Evolutionary conservation across 331 rosid species (phyloP), one percentile per base, ranked within the genome.

Genomic region (Prunus yedoensis): DNA sequence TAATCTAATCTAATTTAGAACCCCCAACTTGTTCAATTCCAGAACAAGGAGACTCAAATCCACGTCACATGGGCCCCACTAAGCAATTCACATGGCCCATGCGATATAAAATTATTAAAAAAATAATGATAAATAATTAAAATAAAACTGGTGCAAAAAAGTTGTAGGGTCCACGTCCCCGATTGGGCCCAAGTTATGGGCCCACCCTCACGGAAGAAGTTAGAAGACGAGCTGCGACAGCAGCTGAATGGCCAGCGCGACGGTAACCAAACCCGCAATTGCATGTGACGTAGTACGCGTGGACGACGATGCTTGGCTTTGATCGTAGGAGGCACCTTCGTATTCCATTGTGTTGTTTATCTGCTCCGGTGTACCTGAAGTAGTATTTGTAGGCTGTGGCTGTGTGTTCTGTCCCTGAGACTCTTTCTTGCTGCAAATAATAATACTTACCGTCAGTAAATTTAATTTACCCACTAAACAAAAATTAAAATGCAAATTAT

Each of bases 341-440:
- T 94, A 94, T 32, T 84, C 85, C 85, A 94, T 88, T 1, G 89
- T 66, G 66, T 85, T 51, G 72, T 84, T 81, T 8, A 51, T 27
- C 63, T n/a, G 17, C 3, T 20, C n/a, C 8, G 81, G 70, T 20
- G 83, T 75, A 10, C 70, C 13, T 7, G 43, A 6, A 3, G 27
- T 67, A 18, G 83, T 75, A 10, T 70, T 8, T 7, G 43, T 15
- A 1, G 67, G 21, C 23, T 62, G 68, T 12, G 68, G 63, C 77
- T 41, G 74, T 0, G 92, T 28, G 84, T 58, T 81, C 71, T 79
- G 91, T 17, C 76, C 92, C 54, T 88, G 80, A n/a, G 90, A 82
- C 15, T 97, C 79, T 72, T 93, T 93, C 73, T 88, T 86, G 76
- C 98, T 93, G 93, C 47, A 1, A 4, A 0, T 35, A 18, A 0